Conservation (phyloP, 2,329 filamentous ascomycete genomes). For the Nothopassalora personata region DNA sequence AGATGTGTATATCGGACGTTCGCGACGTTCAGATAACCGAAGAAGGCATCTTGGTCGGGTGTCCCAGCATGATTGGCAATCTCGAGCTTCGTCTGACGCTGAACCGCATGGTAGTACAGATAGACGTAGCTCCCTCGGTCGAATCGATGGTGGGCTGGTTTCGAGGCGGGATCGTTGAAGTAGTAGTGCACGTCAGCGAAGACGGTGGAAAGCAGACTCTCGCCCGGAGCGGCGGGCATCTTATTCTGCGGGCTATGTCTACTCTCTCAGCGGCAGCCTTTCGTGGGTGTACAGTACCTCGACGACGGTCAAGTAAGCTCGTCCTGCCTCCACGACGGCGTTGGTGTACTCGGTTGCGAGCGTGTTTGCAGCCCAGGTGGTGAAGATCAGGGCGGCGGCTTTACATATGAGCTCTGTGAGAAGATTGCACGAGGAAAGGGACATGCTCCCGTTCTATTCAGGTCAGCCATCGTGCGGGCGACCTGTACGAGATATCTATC, state of each 20-base stretch:
- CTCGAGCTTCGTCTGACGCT: conserved; percentile 65
- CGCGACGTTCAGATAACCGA: conserved; percentile 56
- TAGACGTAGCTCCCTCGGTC: conserved; percentile 77
- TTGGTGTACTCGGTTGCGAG: conserved; percentile 23
- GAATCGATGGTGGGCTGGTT: conserved; percentile 73
- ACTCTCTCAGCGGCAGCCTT: conserved; percentile 16
- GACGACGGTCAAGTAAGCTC: conserved; percentile 26
- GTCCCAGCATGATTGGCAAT: conserved; percentile 70
- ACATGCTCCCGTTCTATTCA: conserved; percentile 2
- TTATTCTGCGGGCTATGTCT: conserved; percentile 5
- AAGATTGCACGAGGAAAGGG: conserved; percentile 3
- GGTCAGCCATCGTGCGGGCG: neutral
- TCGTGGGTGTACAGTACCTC: conserved; percentile 23
- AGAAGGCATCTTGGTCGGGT: conserved; percentile 72
- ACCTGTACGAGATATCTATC: neutral
- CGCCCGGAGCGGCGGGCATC: conserved; percentile 47
- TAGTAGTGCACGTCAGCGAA: conserved; percentile 77
- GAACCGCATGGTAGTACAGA: conserved; percentile 66
- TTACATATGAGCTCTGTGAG: conserved; percentile 14
- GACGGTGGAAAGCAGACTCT: conserved; percentile 44
- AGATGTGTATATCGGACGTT: conserved; percentile 66
- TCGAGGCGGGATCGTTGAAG: conserved; percentile 61
- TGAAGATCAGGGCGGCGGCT: conserved; percentile 13
- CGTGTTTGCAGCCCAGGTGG: conserved; percentile 9
- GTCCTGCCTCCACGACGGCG: conserved; percentile 24